Evolutionary conservation across 768 basidiomycete genomes (phyloP).

Genomic region (Leccinum rimulosum): DNA sequence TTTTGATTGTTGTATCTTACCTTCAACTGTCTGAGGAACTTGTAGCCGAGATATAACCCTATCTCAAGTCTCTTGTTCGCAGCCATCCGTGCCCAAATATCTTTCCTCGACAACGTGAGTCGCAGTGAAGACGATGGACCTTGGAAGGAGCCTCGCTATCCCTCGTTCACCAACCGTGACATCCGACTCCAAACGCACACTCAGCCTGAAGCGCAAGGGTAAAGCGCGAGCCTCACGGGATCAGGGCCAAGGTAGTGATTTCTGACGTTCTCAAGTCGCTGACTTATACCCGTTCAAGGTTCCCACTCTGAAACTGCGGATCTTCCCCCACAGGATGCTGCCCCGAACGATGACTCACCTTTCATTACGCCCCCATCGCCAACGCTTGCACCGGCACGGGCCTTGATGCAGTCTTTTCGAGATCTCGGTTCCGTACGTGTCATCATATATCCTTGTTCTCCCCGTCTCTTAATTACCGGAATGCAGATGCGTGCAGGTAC

Average conservation of each 20-base stretch:
- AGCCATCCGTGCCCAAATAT: slow-evolving; percentile 11
- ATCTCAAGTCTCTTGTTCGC: slow-evolving; percentile 19
- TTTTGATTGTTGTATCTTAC: background rate
- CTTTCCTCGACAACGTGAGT: slow-evolving; percentile 43
- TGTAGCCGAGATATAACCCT: too few relatives aligned
- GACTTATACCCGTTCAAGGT: slow-evolving; percentile 14
- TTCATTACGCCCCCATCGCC: slow-evolving; percentile 79
- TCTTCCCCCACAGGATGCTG: slow-evolving; percentile 6
- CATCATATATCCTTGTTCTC: background rate
- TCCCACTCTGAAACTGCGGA: slow-evolving; percentile 14
- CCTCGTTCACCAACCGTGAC: slow-evolving; percentile 30
- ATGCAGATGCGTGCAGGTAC: slow-evolving; percentile 82
- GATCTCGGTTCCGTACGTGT: slow-evolving; percentile 68
- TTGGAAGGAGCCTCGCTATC: slow-evolving; percentile 56
- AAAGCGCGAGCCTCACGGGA: slow-evolving; percentile 30
- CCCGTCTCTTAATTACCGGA: slow-evolving; percentile 7
- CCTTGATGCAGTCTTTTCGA: slow-evolving; percentile 52
- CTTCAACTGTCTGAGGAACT: slow-evolving; percentile 2
- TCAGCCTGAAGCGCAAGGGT: slow-evolving; percentile 53
- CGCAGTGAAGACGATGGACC: slow-evolving; percentile 52
- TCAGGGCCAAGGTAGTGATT: slow-evolving; percentile 29
- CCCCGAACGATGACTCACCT: slow-evolving; percentile 49
- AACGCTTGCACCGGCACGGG: slow-evolving; percentile 41
- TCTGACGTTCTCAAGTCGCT: slow-evolving; percentile 7
- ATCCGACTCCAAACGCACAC: slow-evolving; percentile 46